A percentile compares a stretch with the other conserved stretches of the same genome.
Evolutionary conservation across 2,329 filamentous ascomycete genomes (phyloP).

Genomic region (Colletotrichum scovillei): DNA sequence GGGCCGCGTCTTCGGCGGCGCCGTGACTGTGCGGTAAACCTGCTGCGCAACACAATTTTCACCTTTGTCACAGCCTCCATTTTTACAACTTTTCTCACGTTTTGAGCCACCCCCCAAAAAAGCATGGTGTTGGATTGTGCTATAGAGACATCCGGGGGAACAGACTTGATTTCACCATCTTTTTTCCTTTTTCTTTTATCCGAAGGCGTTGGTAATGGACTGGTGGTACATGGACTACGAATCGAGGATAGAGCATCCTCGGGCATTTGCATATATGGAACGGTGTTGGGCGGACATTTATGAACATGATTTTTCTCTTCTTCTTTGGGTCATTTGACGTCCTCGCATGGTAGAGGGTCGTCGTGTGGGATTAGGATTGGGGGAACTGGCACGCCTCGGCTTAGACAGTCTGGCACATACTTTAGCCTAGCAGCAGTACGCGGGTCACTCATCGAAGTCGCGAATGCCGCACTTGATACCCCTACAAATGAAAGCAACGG

Average conservation of each 20-base stretch:
- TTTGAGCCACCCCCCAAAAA: slow-evolving; percentile 28
- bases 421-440: slow-evolving; percentile 23
- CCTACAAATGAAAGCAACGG: slow-evolving; percentile 13
- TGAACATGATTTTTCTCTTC: slow-evolving; percentile 12
- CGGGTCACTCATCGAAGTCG: neutral
- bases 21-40: slow-evolving; percentile 51
- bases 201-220: slow-evolving; percentile 35
- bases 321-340: slow-evolving; percentile 2
- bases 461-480: neutral
- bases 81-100: slow-evolving; percentile 32
- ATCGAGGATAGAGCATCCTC: slow-evolving; percentile 32
- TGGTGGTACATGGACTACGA: slow-evolving; percentile 33
- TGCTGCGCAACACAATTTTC: slow-evolving; percentile 3
- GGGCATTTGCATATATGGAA: slow-evolving; percentile 35
- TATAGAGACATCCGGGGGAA: slow-evolving; percentile 26
- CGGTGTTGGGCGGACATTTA: slow-evolving; percentile 33
- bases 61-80: slow-evolving; percentile 21
- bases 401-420: slow-evolving; percentile 9
- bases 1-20: slow-evolving; percentile 63
- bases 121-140: slow-evolving; percentile 36
- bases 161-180: slow-evolving; percentile 12
- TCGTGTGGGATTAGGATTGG: slow-evolving; percentile 8
- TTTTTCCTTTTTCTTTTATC: neutral
- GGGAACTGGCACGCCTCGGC: neutral
- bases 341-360: slow-evolving; percentile 14